These are phyloP conservation scores for Globisporangium echinulatum DNA, from an alignment of 352 stramenopile genomes.

Conservation along the genomic window DNA sequence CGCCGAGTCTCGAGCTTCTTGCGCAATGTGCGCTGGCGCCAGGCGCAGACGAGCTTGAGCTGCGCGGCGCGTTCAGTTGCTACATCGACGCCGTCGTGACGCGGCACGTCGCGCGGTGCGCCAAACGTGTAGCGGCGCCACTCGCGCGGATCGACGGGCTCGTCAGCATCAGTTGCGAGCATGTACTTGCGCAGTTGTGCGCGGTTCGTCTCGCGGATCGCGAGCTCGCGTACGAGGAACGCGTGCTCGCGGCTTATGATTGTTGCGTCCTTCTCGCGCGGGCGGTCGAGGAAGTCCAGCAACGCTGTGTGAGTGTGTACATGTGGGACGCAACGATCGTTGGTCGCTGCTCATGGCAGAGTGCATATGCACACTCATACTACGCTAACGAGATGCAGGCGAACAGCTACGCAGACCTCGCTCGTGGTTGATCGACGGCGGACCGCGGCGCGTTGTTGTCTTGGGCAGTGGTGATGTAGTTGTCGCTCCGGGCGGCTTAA, in stretches of 20 bases:
- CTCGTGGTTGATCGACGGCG: conserved; percentile 42
- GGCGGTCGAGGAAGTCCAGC: conserved; percentile 30
- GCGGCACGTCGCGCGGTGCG: conserved; percentile 30
- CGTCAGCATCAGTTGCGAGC: conserved; percentile 52
- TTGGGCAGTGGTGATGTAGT: not conserved
- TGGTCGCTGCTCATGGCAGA: not conserved
- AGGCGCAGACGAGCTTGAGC: conserved; percentile 48
- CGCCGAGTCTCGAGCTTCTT: conserved; percentile 29
- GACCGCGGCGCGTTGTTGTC: conserved; percentile 21
- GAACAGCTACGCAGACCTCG: conserved; percentile 21
- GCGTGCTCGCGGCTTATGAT: conserved; percentile 41
- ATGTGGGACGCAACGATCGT: not conserved
- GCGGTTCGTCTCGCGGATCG: conserved; percentile 51
- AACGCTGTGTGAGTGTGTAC: conserved; percentile 18
- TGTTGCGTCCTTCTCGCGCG: conserved; percentile 31
- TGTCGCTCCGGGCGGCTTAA: not conserved
- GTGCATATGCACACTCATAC: not conserved
- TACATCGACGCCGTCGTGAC: conserved; percentile 33
- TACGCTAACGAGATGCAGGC: no score
- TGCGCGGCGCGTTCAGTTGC: conserved; percentile 43
- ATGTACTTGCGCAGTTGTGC: conserved; percentile 63
- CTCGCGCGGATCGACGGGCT: conserved; percentile 51
- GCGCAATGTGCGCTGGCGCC: conserved; percentile 34
- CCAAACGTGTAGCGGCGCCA: conserved; percentile 57
- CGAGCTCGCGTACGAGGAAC: conserved; percentile 51